phyloP scores from a whole-genome alignment of 2,329 filamentous ascomycete genomes.

The Trichothecium roseum region DNA sequence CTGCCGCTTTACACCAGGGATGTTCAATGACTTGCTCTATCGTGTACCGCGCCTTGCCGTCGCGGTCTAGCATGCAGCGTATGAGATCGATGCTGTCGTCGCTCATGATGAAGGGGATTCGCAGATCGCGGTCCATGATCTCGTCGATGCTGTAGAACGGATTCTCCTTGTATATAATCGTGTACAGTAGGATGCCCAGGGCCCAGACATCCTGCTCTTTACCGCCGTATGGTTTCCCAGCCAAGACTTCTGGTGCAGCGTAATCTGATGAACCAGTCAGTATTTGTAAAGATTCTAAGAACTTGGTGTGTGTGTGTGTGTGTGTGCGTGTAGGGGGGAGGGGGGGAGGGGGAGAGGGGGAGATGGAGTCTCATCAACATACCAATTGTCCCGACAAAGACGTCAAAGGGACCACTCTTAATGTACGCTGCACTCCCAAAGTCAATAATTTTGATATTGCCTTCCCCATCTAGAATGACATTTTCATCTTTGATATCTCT shows the following conservation, averaged over 20 bases:
- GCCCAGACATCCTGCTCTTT: slow-evolving; percentile 99
- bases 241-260: slow-evolving; percentile 93
- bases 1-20: slow-evolving; percentile 48
- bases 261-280: slow-evolving; percentile 58
- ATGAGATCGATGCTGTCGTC: slow-evolving; percentile 91
- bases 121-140: slow-evolving; percentile 93
- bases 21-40: slow-evolving; percentile 84
- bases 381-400: slow-evolving; percentile 98
- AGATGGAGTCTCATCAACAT: slow-evolving; percentile 21
- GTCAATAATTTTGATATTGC: slow-evolving; percentile 92
- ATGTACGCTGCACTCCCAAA: slow-evolving; percentile 98
- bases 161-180: slow-evolving; percentile 98
- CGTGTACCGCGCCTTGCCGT: slow-evolving; percentile 72
- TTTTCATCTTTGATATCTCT: slow-evolving; percentile 99
- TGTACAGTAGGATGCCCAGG: slow-evolving; percentile 91
- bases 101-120: slow-evolving; percentile 80
- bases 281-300: neutral
- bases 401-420: slow-evolving; percentile 95
- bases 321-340: no score
- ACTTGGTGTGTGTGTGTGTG: neutral
- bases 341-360: neutral
- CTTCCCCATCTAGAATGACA: slow-evolving; percentile 89
- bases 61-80: slow-evolving; percentile 81
- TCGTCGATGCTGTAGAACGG: slow-evolving; percentile 98
- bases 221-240: slow-evolving; percentile 81